Evolutionary conservation across 2,329 filamentous ascomycete genomes (phyloP).

Genomic region (Ceratocystis lukuohia): DNA sequence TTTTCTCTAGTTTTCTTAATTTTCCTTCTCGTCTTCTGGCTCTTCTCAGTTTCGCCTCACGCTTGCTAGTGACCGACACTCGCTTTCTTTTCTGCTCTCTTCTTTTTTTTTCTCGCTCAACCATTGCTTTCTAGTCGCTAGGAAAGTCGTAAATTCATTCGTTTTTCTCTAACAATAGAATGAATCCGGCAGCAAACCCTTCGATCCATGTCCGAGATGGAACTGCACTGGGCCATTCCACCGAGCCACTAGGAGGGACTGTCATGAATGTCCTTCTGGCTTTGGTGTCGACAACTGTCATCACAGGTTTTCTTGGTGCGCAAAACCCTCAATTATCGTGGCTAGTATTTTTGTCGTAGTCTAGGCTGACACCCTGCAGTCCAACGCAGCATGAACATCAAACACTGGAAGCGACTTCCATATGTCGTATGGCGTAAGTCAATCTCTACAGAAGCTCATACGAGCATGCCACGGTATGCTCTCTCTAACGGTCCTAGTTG

Average conservation of each 20-base stretch:
- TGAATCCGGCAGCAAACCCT: background rate
- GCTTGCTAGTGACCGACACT: no score
- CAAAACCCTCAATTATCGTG: background rate
- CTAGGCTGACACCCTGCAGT: constrained; percentile 1
- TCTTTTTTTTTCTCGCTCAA: background rate
- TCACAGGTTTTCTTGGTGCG: constrained; percentile 30
- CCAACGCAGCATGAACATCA: constrained; percentile 19
- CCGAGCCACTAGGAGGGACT: constrained; percentile 26
- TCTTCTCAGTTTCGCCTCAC: background rate
- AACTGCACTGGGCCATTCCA: constrained; percentile 7
- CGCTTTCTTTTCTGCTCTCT: background rate
- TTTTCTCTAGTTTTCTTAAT: background rate
- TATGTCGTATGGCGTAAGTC: constrained; percentile 33
- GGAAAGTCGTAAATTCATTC: background rate
- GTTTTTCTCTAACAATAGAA: background rate
- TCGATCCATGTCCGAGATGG: background rate
- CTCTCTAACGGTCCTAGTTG: constrained; percentile 31
- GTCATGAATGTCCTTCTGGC: constrained; percentile 28
- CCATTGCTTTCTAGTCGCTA: background rate
- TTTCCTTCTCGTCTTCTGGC: background rate
- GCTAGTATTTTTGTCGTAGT: background rate
- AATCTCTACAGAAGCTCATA: no score
- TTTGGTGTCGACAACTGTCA: constrained; percentile 26
- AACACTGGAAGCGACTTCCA: constrained; percentile 25
- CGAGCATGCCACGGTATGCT: constrained; percentile 9